Evolutionary conservation across 306 rosid species (phyloP).

Genomic region (Medicago ruthenica): DNA sequence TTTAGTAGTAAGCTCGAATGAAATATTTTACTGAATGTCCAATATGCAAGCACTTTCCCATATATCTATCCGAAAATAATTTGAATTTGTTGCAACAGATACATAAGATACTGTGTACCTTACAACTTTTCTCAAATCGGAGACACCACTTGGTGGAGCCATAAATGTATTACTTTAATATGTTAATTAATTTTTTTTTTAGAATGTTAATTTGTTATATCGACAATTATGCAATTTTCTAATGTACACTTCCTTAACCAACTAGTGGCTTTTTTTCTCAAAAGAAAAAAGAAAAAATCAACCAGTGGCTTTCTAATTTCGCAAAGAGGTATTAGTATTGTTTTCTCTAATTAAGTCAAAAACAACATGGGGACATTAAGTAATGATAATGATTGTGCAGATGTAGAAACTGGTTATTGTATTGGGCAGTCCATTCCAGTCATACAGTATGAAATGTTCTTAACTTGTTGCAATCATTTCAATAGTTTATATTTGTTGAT

Average conservation of each 20-base stretch:
- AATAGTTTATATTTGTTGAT: slow-evolving; percentile 32
- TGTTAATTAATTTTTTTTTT: background rate
- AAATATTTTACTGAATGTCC: slow-evolving; percentile 50
- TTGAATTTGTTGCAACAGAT: slow-evolving; percentile 33
- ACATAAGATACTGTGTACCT: slow-evolving; percentile 18
- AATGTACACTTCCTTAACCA: slow-evolving; percentile 33
- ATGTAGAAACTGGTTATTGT: slow-evolving; percentile 39
- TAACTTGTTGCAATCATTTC: slow-evolving; percentile 42
- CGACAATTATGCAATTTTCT: slow-evolving; percentile 40
- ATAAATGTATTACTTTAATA: slow-evolving; percentile 1
- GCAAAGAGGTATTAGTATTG: slow-evolving; percentile 48
- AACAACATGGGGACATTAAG: slow-evolving; percentile 19
- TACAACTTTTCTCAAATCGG: slow-evolving; percentile 6
- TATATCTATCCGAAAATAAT: slow-evolving; percentile 23
- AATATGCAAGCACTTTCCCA: slow-evolving; percentile 63
- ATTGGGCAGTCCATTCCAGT: slow-evolving; percentile 29
- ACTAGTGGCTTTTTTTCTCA: no score
- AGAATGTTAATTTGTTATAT: slow-evolving; percentile 20
- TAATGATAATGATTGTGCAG: slow-evolving; percentile 40
- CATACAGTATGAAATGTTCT: slow-evolving; percentile 11
- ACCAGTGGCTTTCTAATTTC: slow-evolving; percentile 46
- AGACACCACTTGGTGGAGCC: slow-evolving; percentile 44
- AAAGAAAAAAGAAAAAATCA: no score
- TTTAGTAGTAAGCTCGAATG: slow-evolving; percentile 27
- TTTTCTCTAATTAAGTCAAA: slow-evolving; percentile 52